Evolutionary conservation across 2,329 filamentous ascomycete species (phyloP), one percentile per base, ranked within the genome.

Genomic region (Nannizzia gypsea): DNA sequence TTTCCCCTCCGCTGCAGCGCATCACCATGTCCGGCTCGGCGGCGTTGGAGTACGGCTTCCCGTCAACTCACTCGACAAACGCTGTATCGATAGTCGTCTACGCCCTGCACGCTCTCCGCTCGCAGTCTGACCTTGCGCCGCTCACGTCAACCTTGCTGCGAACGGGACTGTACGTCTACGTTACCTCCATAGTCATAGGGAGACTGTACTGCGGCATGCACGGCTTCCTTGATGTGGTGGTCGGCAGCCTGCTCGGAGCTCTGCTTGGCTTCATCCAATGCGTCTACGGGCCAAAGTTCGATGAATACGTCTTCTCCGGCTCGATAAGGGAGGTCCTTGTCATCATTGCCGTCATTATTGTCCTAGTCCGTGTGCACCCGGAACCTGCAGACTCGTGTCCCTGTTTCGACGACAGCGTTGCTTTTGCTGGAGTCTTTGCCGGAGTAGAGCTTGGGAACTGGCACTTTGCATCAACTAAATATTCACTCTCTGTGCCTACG

Each of bases 191-290:
- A 69, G 82, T 96, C 44, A 77, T 97, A 63, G 93, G 93, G 4
- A 85, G 93, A 20, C 78, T 99, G 38, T 97, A 99, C 76, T 99
- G 93, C 70, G 93, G 93, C 63, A 99, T 99, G 93, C 93, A 99
- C 74, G 93, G 93, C 9, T 96, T 97, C 74, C 79, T 93, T 48
- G 93, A 99, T 72, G 90, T 97, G 24, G 75, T 93, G 13, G 73
- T 93, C 60, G 93, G 93, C 5, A 89, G 87, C 59, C 67, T 84
- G 13, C 80, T 96, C 60, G 93, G 93, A 34, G 86, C 85, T 9
- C 73, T 81, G 4, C 79, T 87, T 38, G 81, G 81, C 1, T 72
- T 78, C 20, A 67, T 81, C 20, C 81, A 86, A 66, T 80, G 81
- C 62, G 64, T 74, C 5, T 82, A 75, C 60, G 83, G 82, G 20